phyloP scores from a whole-genome alignment of 495 filamentous ascomycete genomes.

The Penicillium daleae region DNA sequence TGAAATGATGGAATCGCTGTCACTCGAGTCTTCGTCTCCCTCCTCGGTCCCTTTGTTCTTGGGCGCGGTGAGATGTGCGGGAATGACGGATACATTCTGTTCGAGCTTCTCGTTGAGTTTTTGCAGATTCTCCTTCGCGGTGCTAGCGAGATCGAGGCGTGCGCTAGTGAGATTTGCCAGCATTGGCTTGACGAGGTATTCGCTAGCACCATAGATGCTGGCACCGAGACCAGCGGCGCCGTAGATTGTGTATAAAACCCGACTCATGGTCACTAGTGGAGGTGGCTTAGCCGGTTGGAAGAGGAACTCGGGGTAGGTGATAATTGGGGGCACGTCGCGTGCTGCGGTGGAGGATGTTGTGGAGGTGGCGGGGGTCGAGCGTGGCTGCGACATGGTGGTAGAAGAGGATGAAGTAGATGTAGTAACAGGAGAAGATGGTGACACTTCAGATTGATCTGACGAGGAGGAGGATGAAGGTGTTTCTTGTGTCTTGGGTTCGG shows the following conservation, averaged over 20 bases:
- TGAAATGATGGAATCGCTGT: constrained; percentile 51
- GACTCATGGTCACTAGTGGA: constrained; percentile 75
- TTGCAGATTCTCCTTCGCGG: constrained; percentile 64
- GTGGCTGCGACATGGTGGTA: constrained; percentile 24
- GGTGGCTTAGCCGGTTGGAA: constrained; percentile 64
- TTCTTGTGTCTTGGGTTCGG: constrained; percentile 24
- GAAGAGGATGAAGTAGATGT: constrained; percentile 13
- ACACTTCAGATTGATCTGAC: constrained; percentile 18
- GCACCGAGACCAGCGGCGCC: constrained; percentile 70
- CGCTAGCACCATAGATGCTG: constrained; percentile 77
- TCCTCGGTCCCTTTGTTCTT: constrained; percentile 25
- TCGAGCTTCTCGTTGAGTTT: constrained; percentile 78
- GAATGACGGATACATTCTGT: constrained; percentile 65
- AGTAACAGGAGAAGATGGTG: constrained; percentile 21
- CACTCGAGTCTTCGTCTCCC: constrained; percentile 52
- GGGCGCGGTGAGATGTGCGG: constrained; percentile 44
- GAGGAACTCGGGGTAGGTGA: constrained; percentile 97
- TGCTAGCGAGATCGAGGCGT: constrained; percentile 78
- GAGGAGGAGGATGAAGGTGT: constrained; percentile 22
- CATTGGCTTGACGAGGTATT: constrained; percentile 85
- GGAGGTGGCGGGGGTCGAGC: constrained; percentile 18
- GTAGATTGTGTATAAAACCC: constrained; percentile 79
- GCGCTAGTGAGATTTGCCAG: constrained; percentile 69
- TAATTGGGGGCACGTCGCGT: constrained; percentile 76
- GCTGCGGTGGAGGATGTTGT: constrained; percentile 29